These are phyloP conservation scores for Tolypocladium tundrense DNA, from an alignment of 2,329 filamentous ascomycete species.

Conservation along the genomic window DNA sequence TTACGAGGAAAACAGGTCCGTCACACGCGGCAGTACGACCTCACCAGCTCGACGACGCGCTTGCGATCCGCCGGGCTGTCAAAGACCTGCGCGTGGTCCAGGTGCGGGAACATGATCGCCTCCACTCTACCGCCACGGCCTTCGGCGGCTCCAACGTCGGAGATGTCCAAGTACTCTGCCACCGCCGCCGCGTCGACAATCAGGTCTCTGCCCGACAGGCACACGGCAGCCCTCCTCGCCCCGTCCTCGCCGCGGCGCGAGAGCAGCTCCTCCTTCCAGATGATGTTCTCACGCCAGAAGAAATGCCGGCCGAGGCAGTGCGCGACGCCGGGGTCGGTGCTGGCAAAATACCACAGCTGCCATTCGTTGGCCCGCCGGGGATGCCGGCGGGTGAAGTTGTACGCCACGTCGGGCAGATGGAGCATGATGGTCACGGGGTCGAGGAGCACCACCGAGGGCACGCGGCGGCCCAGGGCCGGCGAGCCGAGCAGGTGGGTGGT, in stretches of 20 bases:
- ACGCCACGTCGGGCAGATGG: conserved; percentile 60
- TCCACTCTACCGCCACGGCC: conserved; percentile 27
- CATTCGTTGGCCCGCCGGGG: conserved; percentile 55
- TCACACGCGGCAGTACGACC: conserved; percentile 11
- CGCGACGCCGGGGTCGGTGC: conserved; percentile 55
- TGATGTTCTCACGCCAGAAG: conserved; percentile 61
- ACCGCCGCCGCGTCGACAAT: conserved; percentile 54
- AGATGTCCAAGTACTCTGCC: conserved; percentile 38
- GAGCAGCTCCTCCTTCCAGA: conserved; percentile 58
- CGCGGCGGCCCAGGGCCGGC: conserved; percentile 34
- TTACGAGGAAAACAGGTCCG: no score
- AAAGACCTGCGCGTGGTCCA: conserved; percentile 58
- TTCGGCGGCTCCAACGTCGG: conserved; percentile 6
- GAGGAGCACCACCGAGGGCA: conserved; percentile 36
- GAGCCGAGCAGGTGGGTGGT: conserved; percentile 51
- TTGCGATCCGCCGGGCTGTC: conserved; percentile 21
- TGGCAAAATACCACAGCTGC: conserved; percentile 61
- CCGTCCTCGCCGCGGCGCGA: conserved; percentile 3
- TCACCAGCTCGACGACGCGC: conserved; percentile 19
- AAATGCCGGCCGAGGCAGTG: conserved; percentile 55
- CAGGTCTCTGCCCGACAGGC: conserved; percentile 48
- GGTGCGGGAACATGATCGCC: conserved; percentile 47
- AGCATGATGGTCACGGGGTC: conserved; percentile 59
- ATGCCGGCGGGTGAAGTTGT: conserved; percentile 53
- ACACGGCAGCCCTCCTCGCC: conserved; percentile 40